Evolutionary conservation across 164 flowering plant species (phyloP), one percentile per base, ranked within the genome.

Genomic region (Houttuynia cordata): DNA sequence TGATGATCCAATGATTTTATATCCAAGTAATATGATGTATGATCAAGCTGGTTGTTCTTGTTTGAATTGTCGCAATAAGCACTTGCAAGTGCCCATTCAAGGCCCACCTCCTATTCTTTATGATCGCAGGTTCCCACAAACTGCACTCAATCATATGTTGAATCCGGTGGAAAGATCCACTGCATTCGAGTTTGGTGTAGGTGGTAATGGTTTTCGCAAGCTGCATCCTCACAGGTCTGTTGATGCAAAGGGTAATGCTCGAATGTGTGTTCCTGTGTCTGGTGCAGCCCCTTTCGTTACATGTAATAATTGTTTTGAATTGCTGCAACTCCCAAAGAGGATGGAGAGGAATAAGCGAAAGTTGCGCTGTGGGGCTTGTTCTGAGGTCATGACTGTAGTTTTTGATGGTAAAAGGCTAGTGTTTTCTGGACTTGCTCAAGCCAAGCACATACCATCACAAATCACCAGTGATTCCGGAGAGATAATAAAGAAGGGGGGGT

Each of bases 251-350:
- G 63, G 70, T 30, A 65, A 53, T 54, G 62, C 52, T 53, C 76
- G 69, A 4, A 64, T 37, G 42, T 80, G 76, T 64, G 76, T 24
- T 49, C 96, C 98, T 0, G 39, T 84, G 24, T 78, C 78, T 20
- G 86, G 89, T 61, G 98, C 88, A 53, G 80, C 98, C 12, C 98
- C 98, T 34, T 88, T 87, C 66, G 37, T 89, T 19, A 67, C 80
- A 12, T 92, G 98, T 69, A 22, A 47, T 56, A 80, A 71, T 70
- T 92, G 98, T 83, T 89, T 73, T 62, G 80, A 80, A 50, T 63
- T 89, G 70, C 80, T 92, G 58, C 75, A 74, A 63, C 60, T 92
- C 24, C 90, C 96, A 65, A 85, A 75, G 60, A 53, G 68, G 39
- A 14, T 69, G 51, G 75, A 47, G 30, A 80, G 73, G 70, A 74